Evolutionary conservation across 2,329 filamentous ascomycete genomes (phyloP).

Genomic region (Stemphylium vesicarium): DNA sequence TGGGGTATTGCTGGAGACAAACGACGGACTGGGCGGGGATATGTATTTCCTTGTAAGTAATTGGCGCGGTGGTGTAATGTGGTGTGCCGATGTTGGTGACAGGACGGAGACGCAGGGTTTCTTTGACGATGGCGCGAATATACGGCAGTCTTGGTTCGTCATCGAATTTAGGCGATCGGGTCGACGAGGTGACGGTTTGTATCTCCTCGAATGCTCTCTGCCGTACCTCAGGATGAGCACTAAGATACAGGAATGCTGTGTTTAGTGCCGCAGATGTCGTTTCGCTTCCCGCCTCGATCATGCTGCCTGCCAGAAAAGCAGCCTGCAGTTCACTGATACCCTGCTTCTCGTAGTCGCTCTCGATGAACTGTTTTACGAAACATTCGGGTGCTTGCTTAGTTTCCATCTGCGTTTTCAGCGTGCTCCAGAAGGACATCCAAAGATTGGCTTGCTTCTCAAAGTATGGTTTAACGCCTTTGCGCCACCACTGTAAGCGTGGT

Average conservation of each 20-base stretch:
- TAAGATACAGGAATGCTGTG: slow-evolving; percentile 39
- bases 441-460: slow-evolving; percentile 43
- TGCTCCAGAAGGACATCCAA: slow-evolving; percentile 42
- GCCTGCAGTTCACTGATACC: slow-evolving; percentile 46
- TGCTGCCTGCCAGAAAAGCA: slow-evolving; percentile 44
- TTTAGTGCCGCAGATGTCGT: slow-evolving; percentile 50
- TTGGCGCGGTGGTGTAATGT: slow-evolving; percentile 45
- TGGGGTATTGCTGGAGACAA: slow-evolving; percentile 34
- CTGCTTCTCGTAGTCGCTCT: slow-evolving; percentile 47
- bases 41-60: slow-evolving; percentile 50
- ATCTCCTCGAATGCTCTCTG: slow-evolving; percentile 35
- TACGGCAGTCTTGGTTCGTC: slow-evolving; percentile 54
- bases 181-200: slow-evolving; percentile 17
- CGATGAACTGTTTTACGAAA: slow-evolving; percentile 45
- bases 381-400: slow-evolving; percentile 43
- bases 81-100: slow-evolving; percentile 45
- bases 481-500: slow-evolving; percentile 40
- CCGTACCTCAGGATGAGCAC: slow-evolving; percentile 28
- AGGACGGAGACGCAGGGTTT: slow-evolving; percentile 53
- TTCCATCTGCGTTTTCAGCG: slow-evolving; percentile 40
- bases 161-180: slow-evolving; percentile 43
- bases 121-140: slow-evolving; percentile 46
- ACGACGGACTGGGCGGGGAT: slow-evolving; percentile 53
- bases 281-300: slow-evolving; percentile 51
- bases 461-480: slow-evolving; percentile 32